Evolutionary conservation across 2,329 filamentous ascomycete genomes (phyloP).

Genomic region (Xylaria sp.): DNA sequence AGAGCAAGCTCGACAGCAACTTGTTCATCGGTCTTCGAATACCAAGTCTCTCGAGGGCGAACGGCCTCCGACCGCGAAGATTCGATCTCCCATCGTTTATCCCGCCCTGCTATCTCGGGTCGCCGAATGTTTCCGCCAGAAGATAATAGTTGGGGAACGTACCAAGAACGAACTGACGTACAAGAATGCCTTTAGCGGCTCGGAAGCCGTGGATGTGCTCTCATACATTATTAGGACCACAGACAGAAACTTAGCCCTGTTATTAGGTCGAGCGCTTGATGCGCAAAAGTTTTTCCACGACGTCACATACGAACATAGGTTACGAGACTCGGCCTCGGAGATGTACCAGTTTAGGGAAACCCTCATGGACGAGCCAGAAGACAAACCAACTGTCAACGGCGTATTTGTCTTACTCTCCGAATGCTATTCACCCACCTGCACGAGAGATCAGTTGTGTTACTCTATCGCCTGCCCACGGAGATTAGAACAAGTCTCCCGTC

Average conservation of each 20-base stretch:
- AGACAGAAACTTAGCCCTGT: slow-evolving; percentile 90
- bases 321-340: slow-evolving; percentile 93
- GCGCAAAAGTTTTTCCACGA: slow-evolving; percentile 99
- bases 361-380: slow-evolving; percentile 83
- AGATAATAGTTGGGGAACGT: slow-evolving; percentile 85
- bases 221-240: slow-evolving; percentile 97
- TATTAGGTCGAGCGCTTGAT: slow-evolving; percentile 90
- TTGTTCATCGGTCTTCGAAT: slow-evolving; percentile 66
- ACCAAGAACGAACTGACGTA: slow-evolving; percentile 98
- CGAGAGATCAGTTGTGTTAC: slow-evolving; percentile 93
- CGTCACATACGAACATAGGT: slow-evolving; percentile 94
- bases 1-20: slow-evolving; percentile 63
- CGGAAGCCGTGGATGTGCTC: slow-evolving; percentile 94
- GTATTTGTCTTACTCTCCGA: slow-evolving; percentile 96
- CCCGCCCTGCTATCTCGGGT: slow-evolving; percentile 94
- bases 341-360: slow-evolving; percentile 98
- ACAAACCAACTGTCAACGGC: slow-evolving; percentile 81
- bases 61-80: slow-evolving; percentile 69
- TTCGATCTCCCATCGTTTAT: slow-evolving; percentile 85
- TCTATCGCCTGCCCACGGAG: slow-evolving; percentile 95
- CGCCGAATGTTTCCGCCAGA: slow-evolving; percentile 89
- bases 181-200: slow-evolving; percentile 95
- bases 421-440: slow-evolving; percentile 98
- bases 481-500: slow-evolving; percentile 90
- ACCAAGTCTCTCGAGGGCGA: slow-evolving; percentile 64